phyloP scores from a whole-genome alignment of 163 green algal genomes.

The Chloromonas sp. region DNA sequence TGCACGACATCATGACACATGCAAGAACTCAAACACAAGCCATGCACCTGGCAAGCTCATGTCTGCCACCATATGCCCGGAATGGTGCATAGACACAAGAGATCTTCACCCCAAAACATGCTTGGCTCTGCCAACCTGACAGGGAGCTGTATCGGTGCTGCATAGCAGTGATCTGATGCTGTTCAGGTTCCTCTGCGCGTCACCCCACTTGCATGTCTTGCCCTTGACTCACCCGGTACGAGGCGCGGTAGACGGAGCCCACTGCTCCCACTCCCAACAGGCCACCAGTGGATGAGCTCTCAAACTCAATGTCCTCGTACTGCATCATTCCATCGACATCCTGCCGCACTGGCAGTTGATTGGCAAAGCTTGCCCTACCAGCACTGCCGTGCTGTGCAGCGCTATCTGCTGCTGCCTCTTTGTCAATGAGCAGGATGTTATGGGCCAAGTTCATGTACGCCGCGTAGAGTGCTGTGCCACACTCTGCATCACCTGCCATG shows the following conservation, averaged over 20 bases:
- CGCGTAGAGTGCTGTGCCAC: background rate
- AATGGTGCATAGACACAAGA: too few relatives aligned
- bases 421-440: conserved; percentile 1
- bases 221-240: conserved; percentile 16
- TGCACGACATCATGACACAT: background rate
- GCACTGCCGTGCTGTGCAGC: background rate
- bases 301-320: conserved; percentile 10
- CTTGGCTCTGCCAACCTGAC: too few relatives aligned
- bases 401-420: background rate
- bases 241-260: conserved; percentile 32
- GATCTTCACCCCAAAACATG: too few relatives aligned
- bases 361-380: background rate
- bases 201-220: too few relatives aligned
- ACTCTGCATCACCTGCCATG: background rate
- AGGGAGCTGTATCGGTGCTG: too few relatives aligned
- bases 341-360: background rate
- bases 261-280: conserved; percentile 30
- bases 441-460: conserved; percentile 4
- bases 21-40: background rate
- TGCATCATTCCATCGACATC: conserved; percentile 5
- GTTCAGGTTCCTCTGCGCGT: too few relatives aligned
- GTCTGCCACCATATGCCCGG: too few relatives aligned
- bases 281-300: conserved; percentile 2
- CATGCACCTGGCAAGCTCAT: background rate
- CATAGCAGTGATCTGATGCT: too few relatives aligned